Evolutionary conservation across 1,284 basidiomycete species (phyloP), one percentile per base, ranked within the genome.

Genomic region (Uromyces viciae-fabae): DNA sequence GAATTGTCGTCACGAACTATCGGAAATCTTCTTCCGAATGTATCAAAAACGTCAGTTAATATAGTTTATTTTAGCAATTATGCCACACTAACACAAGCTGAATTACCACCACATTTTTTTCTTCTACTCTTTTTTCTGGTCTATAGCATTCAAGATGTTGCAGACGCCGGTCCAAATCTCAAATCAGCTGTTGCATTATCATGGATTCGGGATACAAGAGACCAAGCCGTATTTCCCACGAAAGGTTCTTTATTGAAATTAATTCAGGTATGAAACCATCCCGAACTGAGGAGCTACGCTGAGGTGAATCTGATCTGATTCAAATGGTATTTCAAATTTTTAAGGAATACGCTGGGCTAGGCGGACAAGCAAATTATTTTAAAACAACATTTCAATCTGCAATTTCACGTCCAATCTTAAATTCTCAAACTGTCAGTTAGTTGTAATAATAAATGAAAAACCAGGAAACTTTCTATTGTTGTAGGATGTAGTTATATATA

Each of bases 181-280:
- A 99, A 98, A 87, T 94, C 94, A 0, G 90, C 94, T 0, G 79
- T 99, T 0, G 91, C 91, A 8, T 93, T 98, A 84, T 91, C 90
- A 0, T 93, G 90, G 86, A 88, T 90, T 0, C 88, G 89, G 31
- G 94, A 98, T 85, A 94, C 91, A 0, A 90, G 96, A 31, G 90
- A 97, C 84, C 92, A 93, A 84, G 85, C 87, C 0, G 88, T 89
- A 81, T 87, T 92, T 31, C 91, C 91, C 2, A 91, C 91, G 0
- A 86, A 87, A 3, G 94, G 94, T 22, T 80, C 52, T 64, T 43
- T 62, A 22, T 33, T 80, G 17, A 56, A 58, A 42, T 42, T 80
- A 36, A 25, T 73, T 38, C 78, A 80, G 49, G 76, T 79, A 49
- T 66, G 75, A 68, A 19, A 49, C 22, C 64, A 7, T n/a, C 2